A percentile compares a stretch with the other conserved stretches of the same genome.
Evolutionary conservation across 2,329 filamentous ascomycete species (phyloP).

Genomic region (Fusarium temperatum): DNA sequence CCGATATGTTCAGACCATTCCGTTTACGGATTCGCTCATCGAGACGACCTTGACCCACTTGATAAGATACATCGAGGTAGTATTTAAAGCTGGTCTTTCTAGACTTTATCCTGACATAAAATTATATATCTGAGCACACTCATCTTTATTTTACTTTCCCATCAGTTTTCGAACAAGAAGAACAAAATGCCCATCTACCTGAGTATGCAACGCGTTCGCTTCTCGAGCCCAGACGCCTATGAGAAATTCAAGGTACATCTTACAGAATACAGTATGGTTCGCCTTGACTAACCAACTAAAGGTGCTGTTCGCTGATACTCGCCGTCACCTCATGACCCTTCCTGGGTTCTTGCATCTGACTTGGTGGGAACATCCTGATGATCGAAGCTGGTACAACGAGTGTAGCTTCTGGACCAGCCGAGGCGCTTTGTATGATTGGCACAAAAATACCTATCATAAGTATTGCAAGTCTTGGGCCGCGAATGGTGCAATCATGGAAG

Average conservation of each 20-base stretch:
- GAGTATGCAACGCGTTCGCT: slow-evolving; percentile 16
- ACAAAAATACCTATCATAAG: slow-evolving; percentile 35
- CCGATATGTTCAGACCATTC: not conserved
- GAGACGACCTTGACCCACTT: not conserved
- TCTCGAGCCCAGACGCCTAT: slow-evolving; percentile 27
- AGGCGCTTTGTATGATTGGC: slow-evolving; percentile 29
- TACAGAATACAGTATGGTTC: fast-evolving
- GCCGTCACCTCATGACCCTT: slow-evolving; percentile 23
- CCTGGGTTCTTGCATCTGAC: slow-evolving; percentile 18
- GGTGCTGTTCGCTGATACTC: slow-evolving; percentile 26
- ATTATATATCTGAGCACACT: not conserved
- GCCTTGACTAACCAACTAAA: not conserved
- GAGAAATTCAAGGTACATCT: slow-evolving; percentile 16
- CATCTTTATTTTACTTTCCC: not conserved
- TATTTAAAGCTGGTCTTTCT: not conserved
- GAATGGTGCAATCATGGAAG: slow-evolving; percentile 33
- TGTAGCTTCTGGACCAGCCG: slow-evolving; percentile 35
- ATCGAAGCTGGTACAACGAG: slow-evolving; percentile 28
- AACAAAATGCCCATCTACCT: slow-evolving; percentile 20
- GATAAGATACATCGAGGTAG: not conserved
- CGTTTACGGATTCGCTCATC: fast-evolving
- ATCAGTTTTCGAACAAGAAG: not conserved
- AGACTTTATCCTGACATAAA: not conserved
- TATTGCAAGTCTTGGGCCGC: slow-evolving; percentile 29
- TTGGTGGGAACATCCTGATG: slow-evolving; percentile 30